Base-by-base conservation (phyloP, 2,329 filamentous ascomycete genomes). In the Colletotrichum endophyticum region DNA sequence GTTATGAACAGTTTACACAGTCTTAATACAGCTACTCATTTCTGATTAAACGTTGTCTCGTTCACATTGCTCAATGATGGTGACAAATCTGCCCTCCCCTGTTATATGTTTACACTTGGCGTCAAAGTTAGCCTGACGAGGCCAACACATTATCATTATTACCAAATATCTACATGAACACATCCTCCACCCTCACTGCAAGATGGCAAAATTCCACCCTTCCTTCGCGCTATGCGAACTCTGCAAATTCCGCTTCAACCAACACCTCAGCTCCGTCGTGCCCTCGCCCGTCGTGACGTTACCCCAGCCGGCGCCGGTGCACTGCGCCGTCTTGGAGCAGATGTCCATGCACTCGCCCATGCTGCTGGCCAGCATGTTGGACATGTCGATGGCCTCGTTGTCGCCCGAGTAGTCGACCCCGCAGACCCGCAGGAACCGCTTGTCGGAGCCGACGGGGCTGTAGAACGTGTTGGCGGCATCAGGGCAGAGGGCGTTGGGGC, bases 271-370 rank as follows among this genome's bases (percentile, higher is more conserved):
- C 70, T 84, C 81, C 49, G 81, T 81, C 6, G 44, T 56, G 2
- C 84, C 84, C 13, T 81, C 74, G 61, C 87, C 87, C n/a, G 85
- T 85, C 1, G 83, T 77, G 11, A 88, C 81, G 66, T 85, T 83
- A 4, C 88, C 88, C 87, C 87, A 89, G 12, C 86, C 85, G 66
- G 84, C 87, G 7, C 85, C 88, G 1, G 84, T 84, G 77, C 87
- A 89, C 22, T 81, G 82, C 4, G 79, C 66, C 12, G 83, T 85
- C 7, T 83, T 83, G 0, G 87, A 87, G 77, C 87, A 89, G 44
- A 84, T 84, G 63, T 85, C 82, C 78, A 89, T 88, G 79, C 88
- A 89, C 28, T 85, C 86, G 71, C 86, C 81, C 81, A 87, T 84
- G 72, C 79, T 87, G 66, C 82, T 80, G 3, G 85, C 86, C 73